Evolutionary conservation across 352 stramenopile species (phyloP), one percentile per base, ranked within the genome.

Genomic region (Thalassiosira pacifica): DNA sequence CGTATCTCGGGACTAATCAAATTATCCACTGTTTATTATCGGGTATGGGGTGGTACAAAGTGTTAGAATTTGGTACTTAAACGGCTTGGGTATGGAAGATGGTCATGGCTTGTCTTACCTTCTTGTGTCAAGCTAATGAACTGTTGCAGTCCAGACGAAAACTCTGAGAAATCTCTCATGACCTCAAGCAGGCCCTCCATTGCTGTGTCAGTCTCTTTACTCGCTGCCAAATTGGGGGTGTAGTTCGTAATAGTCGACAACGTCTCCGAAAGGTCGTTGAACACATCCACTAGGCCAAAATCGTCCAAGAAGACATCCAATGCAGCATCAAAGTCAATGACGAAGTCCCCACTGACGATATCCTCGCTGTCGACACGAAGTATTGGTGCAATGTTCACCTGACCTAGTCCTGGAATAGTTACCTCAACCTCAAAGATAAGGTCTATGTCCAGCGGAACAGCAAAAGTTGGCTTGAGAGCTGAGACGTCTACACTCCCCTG

Each of bases 1-100:
- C 73, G 60, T 53, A 80, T 55, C 24, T 57, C 45, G 10, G 61
- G 27, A 26, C 18, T 16, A 42, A 80, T 80, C 45, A 80, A 59
- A 31, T 19, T 68, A 66, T 55, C 40, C 34, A 80, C 73, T 80
- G 29, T 29, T 29, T 57, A n/a, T n/a, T n/a, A n/a, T 26, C 40
- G 19, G n/a, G 34, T 37, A 66, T 66, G 55, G 40, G 52, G 45
- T 53, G 8, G 68, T 42, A 65, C 52, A 66, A 59, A 55, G 32
- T 53, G 26, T 16, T 31, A n/a, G n/a, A n/a, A n/a, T n/a, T n/a
- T n/a, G n/a, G n/a, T n/a, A n/a, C n/a, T n/a, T n/a, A n/a, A n/a
- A n/a, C n/a, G n/a, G n/a, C n/a, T n/a, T n/a, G n/a, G n/a, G n/a
- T n/a, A n/a, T n/a, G n/a, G n/a, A n/a, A n/a, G n/a, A n/a, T n/a